Percentiles rank a stretch among this genome's conserved stretches.
These are phyloP conservation scores for Fusarium protoensiforme DNA, from an alignment of 2,329 filamentous ascomycete species.

Conservation along the genomic window DNA sequence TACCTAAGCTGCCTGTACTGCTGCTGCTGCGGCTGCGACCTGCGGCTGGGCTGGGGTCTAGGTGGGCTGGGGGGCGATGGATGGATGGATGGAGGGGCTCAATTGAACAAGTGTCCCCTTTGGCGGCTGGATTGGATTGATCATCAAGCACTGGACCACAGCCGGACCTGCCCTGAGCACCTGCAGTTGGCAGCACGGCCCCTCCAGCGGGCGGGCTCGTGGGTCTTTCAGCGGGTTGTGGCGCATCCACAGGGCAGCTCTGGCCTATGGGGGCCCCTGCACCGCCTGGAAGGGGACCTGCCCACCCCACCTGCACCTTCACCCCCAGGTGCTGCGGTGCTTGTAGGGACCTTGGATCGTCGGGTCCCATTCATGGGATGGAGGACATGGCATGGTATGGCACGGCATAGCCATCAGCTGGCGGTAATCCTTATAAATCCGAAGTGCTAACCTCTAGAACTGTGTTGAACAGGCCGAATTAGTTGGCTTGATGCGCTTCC, in stretches of 20 bases:
- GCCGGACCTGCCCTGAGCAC: not conserved
- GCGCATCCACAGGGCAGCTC: not conserved
- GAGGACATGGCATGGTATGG: not conserved
- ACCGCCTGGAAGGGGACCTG: not conserved
- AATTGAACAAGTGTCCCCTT: constrained; percentile 60
- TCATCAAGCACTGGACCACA: constrained; percentile 17
- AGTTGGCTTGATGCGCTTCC: not conserved
- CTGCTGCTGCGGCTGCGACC: constrained; percentile 28
- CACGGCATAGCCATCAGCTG: not conserved
- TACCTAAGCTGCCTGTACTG: not conserved
- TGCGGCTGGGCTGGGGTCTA: constrained; percentile 9
- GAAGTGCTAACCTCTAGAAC: not conserved
- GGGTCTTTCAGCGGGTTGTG: constrained; percentile 8
- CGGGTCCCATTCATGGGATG: not conserved
- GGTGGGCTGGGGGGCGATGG: constrained; percentile 9
- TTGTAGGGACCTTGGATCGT: not conserved
- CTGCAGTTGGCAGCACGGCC: constrained; percentile 32
- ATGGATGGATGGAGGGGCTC: constrained; percentile 32
- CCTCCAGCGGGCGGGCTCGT: constrained; percentile 28
- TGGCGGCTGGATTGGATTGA: constrained; percentile 15
- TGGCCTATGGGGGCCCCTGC: not conserved
- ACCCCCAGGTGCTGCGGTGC: not conserved
- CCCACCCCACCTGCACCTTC: not conserved
- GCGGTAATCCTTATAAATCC: not conserved
- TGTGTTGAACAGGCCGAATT: not conserved